phyloP scores from a whole-genome alignment of 192 early-diverging fungal genomes.

The Podila epigama region DNA sequence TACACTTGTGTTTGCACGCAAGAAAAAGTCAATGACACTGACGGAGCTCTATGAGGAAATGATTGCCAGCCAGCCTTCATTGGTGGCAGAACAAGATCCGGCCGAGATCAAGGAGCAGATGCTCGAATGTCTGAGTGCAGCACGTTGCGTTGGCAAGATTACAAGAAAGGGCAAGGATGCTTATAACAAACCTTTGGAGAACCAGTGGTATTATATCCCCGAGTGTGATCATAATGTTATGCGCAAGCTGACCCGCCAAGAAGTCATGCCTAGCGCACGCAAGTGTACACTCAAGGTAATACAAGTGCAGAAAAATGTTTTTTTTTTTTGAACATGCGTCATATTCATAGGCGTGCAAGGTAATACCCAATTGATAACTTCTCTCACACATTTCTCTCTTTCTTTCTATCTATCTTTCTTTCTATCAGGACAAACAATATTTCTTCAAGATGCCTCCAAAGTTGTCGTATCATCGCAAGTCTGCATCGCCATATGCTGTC shows the following conservation, averaged over 20 bases:
- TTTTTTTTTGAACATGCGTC: too few species aligned
- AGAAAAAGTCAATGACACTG: conserved; percentile 60
- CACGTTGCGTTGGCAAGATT: conserved; percentile 59
- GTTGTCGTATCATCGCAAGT: conserved; percentile 56
- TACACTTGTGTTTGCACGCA: conserved; percentile 59
- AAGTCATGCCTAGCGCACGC: conserved; percentile 60
- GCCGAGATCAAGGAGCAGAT: conserved; percentile 49
- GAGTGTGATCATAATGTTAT: conserved; percentile 61
- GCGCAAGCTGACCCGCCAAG: conserved; percentile 57
- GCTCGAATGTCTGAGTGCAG: conserved; percentile 42
- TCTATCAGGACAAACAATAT: conserved; percentile 48
- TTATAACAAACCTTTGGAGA: conserved; percentile 60
- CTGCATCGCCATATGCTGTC: conserved; percentile 41
- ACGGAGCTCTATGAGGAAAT: conserved; percentile 60
- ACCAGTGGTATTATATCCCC: conserved; percentile 60
- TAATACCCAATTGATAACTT: too few species aligned
- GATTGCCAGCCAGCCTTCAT: conserved; percentile 51
- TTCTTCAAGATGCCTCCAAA: conserved; percentile 67
- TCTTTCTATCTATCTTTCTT: background rate
- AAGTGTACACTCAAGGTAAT: conserved; percentile 61
- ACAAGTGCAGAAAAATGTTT: conserved; percentile 3
- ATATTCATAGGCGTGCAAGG: too few species aligned
- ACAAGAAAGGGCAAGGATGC: conserved; percentile 63
- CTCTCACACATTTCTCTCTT: background rate
- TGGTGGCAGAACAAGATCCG: conserved; percentile 17